Evolutionary conservation across 371 early-diverging fungal species (phyloP), one percentile per base, ranked within the genome.

Genomic region (Mortierella sp.): DNA sequence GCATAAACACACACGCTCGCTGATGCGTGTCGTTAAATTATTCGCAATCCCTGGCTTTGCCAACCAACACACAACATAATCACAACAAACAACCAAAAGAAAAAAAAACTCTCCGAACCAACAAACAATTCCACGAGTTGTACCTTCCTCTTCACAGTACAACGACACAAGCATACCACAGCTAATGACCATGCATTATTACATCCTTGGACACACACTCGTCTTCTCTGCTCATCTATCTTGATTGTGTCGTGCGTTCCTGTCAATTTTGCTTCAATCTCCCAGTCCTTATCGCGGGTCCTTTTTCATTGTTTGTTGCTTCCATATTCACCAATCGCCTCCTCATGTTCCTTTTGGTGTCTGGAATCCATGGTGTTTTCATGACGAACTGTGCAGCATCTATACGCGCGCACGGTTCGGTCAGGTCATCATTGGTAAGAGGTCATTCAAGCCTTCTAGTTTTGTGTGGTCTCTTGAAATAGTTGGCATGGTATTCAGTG

Each of bases 21-120:
- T 68, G 68, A 68, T 68, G 68, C 71, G 46, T 48, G 71, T 38
- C 68, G 68, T 68, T 68, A 68, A 68, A 38, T 68, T 68, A 68
- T 68, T 18, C 68, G 7, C 38, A 68, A 68, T 68, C 68, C 68
- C 68, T 68, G 65, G 68, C 68, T 2, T 41, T 32, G 10, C 24
- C 24, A 71, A 18, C 29, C 11, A 63, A 63, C 27, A 68, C 14
- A 8, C 65, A 38, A 16, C 38, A 5, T 21, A 24, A 51, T 38
- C 11, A 14, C 32, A 58, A 12, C 32, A 63, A 63, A 63, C 58
- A 58, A 4, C 12, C 14, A 14, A 27, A 71, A 44, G 46, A 12
- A 60, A 35, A 65, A 38, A 65, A 38, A 38, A 56, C 55, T 55
- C 65, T 41, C 68, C 68, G 68, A 68, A 41, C 68, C 68, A 68